Conservation (phyloP, 768 basidiomycete species). For the Leccinellum luteum region DNA sequence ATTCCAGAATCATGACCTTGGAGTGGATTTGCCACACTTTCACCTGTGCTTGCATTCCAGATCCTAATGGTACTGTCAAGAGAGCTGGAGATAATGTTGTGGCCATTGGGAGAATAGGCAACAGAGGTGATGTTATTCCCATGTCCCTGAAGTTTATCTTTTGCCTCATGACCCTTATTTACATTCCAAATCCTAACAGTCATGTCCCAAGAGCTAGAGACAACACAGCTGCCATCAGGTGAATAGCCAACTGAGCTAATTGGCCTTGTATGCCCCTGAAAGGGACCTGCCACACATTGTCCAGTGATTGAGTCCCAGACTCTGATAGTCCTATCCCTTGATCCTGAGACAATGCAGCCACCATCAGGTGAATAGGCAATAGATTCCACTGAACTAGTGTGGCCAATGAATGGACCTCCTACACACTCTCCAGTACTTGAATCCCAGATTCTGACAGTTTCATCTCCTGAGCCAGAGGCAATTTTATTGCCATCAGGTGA, state of each 20-base stretch:
- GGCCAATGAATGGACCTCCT: constrained; percentile 2
- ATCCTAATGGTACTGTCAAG: constrained; percentile 1
- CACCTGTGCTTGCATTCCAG: constrained; percentile 12
- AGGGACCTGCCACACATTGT: constrained; percentile 13
- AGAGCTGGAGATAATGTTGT: constrained; percentile 12
- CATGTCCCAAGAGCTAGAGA: constrained; percentile 16
- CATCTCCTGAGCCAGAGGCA: constrained; percentile 15
- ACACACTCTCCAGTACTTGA: constrained; percentile 7
- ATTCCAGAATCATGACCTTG: background rate
- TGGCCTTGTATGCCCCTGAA: constrained; percentile 12
- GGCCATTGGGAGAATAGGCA: constrained; percentile 17
- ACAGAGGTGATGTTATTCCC: background rate
- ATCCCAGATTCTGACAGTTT: constrained; percentile 22
- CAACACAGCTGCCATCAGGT: constrained; percentile 15
- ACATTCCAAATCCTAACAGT: constrained; percentile 19
- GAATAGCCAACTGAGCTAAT: constrained; percentile 12
- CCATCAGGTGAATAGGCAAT: constrained; percentile 28
- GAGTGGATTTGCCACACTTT: background rate
- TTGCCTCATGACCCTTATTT: background rate
- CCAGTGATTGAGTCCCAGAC: constrained; percentile 20
- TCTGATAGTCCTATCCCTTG: constrained; percentile 15
- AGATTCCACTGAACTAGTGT: constrained; percentile 8
- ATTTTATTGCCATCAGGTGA: constrained; percentile 22
- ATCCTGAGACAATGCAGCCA: constrained; percentile 24
- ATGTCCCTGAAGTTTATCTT: constrained; percentile 4